These are phyloP conservation scores for Sporisorium reilianum DNA, from an alignment of 1,284 basidiomycete species.

Conservation along the genomic window DNA sequence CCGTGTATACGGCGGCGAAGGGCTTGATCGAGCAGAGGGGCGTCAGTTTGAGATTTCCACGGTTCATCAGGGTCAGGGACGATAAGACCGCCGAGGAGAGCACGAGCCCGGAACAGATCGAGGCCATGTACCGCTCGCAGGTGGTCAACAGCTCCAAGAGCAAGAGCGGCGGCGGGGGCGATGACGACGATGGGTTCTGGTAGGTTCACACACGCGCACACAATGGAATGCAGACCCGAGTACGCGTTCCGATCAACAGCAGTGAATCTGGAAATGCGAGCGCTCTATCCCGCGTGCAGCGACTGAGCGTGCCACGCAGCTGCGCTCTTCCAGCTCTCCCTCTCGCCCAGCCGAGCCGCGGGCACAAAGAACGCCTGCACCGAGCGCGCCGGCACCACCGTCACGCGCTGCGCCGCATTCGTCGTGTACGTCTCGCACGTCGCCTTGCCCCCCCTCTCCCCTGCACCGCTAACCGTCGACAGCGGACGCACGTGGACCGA, in stretches of 20 bases:
- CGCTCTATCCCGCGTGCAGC: slow-evolving; percentile 9
- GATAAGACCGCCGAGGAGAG: slow-evolving; percentile 93
- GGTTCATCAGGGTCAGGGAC: slow-evolving; percentile 90
- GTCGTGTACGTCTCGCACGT: slow-evolving; percentile 56
- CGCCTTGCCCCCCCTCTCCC: background rate
- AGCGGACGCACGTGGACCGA: slow-evolving; percentile 11
- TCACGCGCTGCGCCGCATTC: slow-evolving; percentile 38
- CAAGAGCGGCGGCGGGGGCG: slow-evolving; percentile 74
- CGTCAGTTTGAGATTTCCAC: slow-evolving; percentile 93
- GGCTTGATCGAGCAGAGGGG: slow-evolving; percentile 74
- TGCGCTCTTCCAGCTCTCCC: slow-evolving; percentile 16
- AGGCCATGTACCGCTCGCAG: slow-evolving; percentile 94
- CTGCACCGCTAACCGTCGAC: background rate
- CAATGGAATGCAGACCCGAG: background rate
- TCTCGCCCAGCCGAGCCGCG: background rate
- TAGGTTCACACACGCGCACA: slow-evolving; percentile 67
- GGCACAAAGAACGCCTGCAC: slow-evolving; percentile 41
- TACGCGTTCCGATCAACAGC: background rate
- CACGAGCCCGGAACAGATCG: slow-evolving; percentile 91
- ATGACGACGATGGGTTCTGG: slow-evolving; percentile 89
- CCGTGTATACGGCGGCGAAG: slow-evolving; percentile 96
- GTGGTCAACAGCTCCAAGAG: slow-evolving; percentile 75
- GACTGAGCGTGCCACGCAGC: slow-evolving; percentile 7
- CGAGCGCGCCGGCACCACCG: slow-evolving; percentile 28
- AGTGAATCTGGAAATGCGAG: too few species aligned